A percentile compares a stretch with the other conserved stretches of the same genome.
phyloP scores from a whole-genome alignment of 2,329 filamentous ascomycete species.

The Hymenoscyphus repandus region DNA sequence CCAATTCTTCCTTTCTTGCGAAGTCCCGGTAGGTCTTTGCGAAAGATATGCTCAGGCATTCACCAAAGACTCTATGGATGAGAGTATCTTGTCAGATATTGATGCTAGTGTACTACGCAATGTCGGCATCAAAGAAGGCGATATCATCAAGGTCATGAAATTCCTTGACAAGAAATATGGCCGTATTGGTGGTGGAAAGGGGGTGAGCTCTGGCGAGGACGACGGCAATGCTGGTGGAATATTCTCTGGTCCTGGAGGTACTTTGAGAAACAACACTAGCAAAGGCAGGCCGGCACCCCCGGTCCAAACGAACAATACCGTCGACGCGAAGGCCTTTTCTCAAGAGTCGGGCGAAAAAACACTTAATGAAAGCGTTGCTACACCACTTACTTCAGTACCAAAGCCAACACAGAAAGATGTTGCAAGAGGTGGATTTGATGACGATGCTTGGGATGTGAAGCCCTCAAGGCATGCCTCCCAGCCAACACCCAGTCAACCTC shows the following conservation, averaged over 20 bases:
- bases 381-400: constrained; percentile 37
- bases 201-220: constrained; percentile 47
- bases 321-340: constrained; percentile 83
- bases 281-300: constrained; percentile 84
- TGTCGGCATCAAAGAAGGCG: constrained; percentile 89
- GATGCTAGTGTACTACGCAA: constrained; percentile 77
- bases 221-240: constrained; percentile 63
- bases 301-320: constrained; percentile 77
- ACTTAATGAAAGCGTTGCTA: constrained; percentile 39
- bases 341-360: constrained; percentile 42
- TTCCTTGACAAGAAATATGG: constrained; percentile 75
- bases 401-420: constrained; percentile 44
- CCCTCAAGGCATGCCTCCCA: constrained; percentile 55
- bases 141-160: constrained; percentile 94
- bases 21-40: constrained; percentile 87
- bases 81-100: constrained; percentile 86
- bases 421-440: constrained; percentile 69
- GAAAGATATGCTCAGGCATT: constrained; percentile 93
- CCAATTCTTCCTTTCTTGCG: constrained; percentile 91
- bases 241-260: constrained; percentile 89
- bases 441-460: constrained; percentile 97
- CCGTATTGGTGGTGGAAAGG: constrained; percentile 53
- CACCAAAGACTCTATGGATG: constrained; percentile 87
- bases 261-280: constrained; percentile 87
- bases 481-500: constrained; percentile 32